Evolutionary conservation across 352 stramenopile species (phyloP).

Genomic region (Phytopythium helicoides): DNA sequence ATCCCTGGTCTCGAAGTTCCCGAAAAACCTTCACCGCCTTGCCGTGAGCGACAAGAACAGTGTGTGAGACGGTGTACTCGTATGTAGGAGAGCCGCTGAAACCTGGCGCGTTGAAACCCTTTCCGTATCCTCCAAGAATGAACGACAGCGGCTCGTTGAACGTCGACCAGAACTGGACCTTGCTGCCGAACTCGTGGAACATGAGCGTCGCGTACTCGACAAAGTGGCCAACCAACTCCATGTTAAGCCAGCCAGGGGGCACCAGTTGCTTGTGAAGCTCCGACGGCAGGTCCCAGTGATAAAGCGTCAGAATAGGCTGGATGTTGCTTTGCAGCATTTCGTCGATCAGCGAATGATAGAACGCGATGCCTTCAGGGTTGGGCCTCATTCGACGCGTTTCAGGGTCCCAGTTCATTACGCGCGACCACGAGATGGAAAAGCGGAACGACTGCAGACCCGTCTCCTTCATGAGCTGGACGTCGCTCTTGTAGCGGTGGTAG

Average conservation of each 20-base stretch:
- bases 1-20: neutral
- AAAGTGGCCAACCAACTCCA: conserved; percentile 63
- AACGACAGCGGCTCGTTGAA: conserved; percentile 95
- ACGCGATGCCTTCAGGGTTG: conserved; percentile 85
- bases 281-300: conserved; percentile 93
- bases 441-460: conserved; percentile 91
- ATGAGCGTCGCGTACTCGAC: conserved; percentile 87
- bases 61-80: conserved; percentile 69
- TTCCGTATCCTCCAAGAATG: conserved; percentile 63
- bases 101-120: neutral
- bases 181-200: conserved; percentile 89
- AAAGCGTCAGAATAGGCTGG: conserved; percentile 89
- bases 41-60: conserved; percentile 91
- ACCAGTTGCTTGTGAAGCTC: conserved; percentile 62
- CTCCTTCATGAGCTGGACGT: conserved; percentile 91
- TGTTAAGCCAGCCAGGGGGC: conserved; percentile 63
- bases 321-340: conserved; percentile 71
- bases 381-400: conserved; percentile 35
- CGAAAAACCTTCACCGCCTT: conserved; percentile 15
- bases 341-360: conserved; percentile 93
- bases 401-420: conserved; percentile 82
- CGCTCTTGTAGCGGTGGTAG: conserved; percentile 87
- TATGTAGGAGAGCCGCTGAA: conserved; percentile 28
- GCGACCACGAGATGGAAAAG: conserved; percentile 92
- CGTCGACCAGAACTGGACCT: conserved; percentile 94